These are phyloP conservation scores for Auxenochlorella protothecoides DNA, from an alignment of 139 green algal species.

Conservation along the genomic window DNA sequence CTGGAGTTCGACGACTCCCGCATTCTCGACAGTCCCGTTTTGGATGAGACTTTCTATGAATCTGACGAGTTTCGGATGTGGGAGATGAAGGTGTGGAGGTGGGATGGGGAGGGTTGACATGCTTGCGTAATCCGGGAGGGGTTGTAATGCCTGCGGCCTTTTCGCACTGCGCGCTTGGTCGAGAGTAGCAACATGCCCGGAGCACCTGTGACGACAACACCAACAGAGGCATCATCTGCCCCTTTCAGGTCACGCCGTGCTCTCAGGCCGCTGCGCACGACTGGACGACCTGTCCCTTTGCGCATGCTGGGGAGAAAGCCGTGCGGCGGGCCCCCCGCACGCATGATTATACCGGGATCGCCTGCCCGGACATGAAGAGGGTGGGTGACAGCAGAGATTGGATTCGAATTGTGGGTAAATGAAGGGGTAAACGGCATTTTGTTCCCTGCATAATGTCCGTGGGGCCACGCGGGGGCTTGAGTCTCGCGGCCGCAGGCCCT, in stretches of 20 bases:
- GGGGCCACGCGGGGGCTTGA: too few relatives aligned
- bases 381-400: conserved; percentile 9
- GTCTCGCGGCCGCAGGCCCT: too few relatives aligned
- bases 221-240: not conserved
- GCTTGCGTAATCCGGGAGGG: not conserved
- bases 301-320: conserved; percentile 57
- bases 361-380: conserved; percentile 93
- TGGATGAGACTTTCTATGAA: not conserved
- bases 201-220: not conserved
- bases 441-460: too few relatives aligned
- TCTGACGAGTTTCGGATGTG: not conserved
- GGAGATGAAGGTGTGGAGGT: not conserved
- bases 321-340: conserved; percentile 69
- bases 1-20: too few relatives aligned
- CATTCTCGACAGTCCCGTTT: too few relatives aligned
- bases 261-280: conserved; percentile 61
- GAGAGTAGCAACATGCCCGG: not conserved
- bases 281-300: conserved; percentile 37
- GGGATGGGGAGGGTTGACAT: not conserved
- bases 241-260: conserved; percentile 55
- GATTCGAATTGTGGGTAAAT: too few relatives aligned
- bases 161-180: too few relatives aligned
- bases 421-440: too few relatives aligned
- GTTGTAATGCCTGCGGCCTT: not conserved
- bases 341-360: conserved; percentile 78